These are phyloP conservation scores for Petasospora rhodanensis DNA, from an alignment of 1,139 yeast genomes.

Conservation along the genomic window DNA sequence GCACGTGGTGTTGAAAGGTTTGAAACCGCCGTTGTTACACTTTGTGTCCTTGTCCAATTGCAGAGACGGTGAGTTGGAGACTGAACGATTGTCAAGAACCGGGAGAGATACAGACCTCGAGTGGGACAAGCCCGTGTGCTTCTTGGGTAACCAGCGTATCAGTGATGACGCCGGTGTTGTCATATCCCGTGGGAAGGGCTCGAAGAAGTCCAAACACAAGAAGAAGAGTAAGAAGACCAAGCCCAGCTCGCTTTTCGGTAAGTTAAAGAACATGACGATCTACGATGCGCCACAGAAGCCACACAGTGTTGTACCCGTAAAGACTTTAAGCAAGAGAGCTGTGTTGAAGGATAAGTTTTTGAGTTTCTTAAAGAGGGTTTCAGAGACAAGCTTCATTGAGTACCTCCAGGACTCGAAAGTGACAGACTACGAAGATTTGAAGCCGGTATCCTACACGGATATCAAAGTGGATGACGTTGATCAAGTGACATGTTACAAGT, in stretches of 20 bases:
- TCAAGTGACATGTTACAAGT: slow-evolving; percentile 48
- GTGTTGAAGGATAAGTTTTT: slow-evolving; percentile 11
- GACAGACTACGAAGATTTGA: slow-evolving; percentile 15
- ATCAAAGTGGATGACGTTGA: slow-evolving; percentile 21
- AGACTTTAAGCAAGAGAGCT: slow-evolving; percentile 1
- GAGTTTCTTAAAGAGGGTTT: slow-evolving; percentile 11
- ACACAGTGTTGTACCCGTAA: slow-evolving; percentile 7
- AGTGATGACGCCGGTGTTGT: slow-evolving; percentile 5
- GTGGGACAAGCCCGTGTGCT: slow-evolving; percentile 42
- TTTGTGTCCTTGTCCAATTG: slow-evolving; percentile 52
- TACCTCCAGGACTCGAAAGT: slow-evolving; percentile 16
- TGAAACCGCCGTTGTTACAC: slow-evolving; percentile 40
- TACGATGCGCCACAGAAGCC: slow-evolving; percentile 7
- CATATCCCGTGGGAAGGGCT: slow-evolving; percentile 1
- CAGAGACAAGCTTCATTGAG: slow-evolving; percentile 14
- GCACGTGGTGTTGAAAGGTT: slow-evolving; percentile 41
- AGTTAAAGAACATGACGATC: slow-evolving; percentile 3
- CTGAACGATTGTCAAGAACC: slow-evolving; percentile 31
- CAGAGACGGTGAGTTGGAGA: slow-evolving; percentile 46
- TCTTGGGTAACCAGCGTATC: slow-evolving; percentile 7
- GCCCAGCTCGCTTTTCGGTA: no score
- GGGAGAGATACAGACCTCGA: slow-evolving; percentile 11
- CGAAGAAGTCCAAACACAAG: slow-evolving; percentile 1
- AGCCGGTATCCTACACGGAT: slow-evolving; percentile 13
- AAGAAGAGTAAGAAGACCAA: no score